These are phyloP conservation scores for Parascedosporium putredinis DNA, from an alignment of 2,329 filamentous ascomycete species.

Conservation along the genomic window DNA sequence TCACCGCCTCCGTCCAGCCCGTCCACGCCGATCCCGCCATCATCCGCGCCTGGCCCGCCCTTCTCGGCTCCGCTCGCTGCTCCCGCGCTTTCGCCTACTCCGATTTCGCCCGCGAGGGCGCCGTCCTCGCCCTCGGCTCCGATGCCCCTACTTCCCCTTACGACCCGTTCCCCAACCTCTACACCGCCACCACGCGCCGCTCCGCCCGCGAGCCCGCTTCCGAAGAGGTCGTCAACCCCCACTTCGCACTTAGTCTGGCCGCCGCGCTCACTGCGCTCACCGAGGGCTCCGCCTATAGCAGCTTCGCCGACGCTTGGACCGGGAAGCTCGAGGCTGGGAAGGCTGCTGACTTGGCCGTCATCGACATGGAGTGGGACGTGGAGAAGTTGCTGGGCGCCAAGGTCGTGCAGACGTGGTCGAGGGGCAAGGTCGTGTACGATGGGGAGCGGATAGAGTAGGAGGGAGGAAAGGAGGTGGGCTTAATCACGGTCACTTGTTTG, in stretches of 20 bases:
- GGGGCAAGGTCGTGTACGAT: conserved; percentile 20
- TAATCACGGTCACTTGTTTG: too few species aligned
- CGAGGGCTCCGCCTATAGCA: conserved; percentile 44
- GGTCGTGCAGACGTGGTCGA: conserved; percentile 44
- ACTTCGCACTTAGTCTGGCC: conserved; percentile 41
- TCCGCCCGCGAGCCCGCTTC: conserved; percentile 38
- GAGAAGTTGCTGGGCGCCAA: conserved; percentile 33
- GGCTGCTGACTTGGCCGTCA: conserved; percentile 45
- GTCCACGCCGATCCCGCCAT: conserved; percentile 52
- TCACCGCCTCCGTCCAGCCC: conserved; percentile 49
- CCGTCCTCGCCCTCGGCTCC: conserved; percentile 44
- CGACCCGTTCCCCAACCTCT: conserved; percentile 42
- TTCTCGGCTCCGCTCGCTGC: conserved; percentile 44
- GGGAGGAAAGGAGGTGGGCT: too few species aligned
- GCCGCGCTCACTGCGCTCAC: conserved; percentile 45
- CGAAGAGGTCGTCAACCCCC: conserved; percentile 34
- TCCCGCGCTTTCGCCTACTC: conserved; percentile 52
- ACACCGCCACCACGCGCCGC: conserved; percentile 46
- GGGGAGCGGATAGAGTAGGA: background rate
- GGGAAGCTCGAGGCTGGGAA: conserved; percentile 42
- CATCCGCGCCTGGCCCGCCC: conserved; percentile 47
- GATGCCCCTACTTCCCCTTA: conserved; percentile 51
- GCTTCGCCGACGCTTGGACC: conserved; percentile 43
- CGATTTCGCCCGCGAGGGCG: conserved; percentile 46
- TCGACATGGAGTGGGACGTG: conserved; percentile 34